Evolutionary conservation across 257 asterid species (phyloP).

Genomic region (Solanum pennellii): DNA sequence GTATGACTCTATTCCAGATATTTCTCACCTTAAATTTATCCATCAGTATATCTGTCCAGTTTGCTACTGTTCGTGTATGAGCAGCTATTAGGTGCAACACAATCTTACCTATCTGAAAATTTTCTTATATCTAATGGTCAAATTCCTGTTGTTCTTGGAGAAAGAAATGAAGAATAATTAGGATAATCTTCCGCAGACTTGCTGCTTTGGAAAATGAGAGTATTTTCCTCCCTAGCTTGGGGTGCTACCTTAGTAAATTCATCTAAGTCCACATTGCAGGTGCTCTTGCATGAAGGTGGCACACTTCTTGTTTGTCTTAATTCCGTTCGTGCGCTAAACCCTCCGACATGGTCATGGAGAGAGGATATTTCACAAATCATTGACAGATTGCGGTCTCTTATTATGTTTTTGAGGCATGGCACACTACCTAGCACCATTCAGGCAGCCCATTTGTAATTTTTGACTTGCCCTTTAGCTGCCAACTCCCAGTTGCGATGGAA

Average conservation of each 20-base stretch:
- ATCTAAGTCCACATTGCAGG: conserved; percentile 32
- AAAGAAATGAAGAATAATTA: background rate
- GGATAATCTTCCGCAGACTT: background rate
- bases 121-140: background rate
- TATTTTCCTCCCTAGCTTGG: background rate
- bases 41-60: background rate
- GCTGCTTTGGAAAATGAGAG: background rate
- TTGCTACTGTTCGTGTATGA: background rate
- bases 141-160: background rate
- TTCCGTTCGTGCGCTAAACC: conserved; percentile 79
- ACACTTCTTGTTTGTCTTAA: conserved; percentile 87
- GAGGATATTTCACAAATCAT: conserved; percentile 33
- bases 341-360: conserved; percentile 79
- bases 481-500: background rate
- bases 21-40: background rate
- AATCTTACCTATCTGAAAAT: background rate
- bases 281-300: conserved; percentile 95
- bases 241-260: background rate
- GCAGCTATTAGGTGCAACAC: background rate
- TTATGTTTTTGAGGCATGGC: conserved; percentile 2
- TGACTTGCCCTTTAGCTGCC: background rate
- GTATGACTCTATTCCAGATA: conserved; percentile 23
- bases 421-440: conserved; percentile 18
- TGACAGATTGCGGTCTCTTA: conserved; percentile 19
- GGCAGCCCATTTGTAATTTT: conserved; percentile 20